A percentile compares a stretch with the other conserved stretches of the same genome.
Conservation (phyloP, 164 flowering plant species). For the Akebia trifoliata region DNA sequence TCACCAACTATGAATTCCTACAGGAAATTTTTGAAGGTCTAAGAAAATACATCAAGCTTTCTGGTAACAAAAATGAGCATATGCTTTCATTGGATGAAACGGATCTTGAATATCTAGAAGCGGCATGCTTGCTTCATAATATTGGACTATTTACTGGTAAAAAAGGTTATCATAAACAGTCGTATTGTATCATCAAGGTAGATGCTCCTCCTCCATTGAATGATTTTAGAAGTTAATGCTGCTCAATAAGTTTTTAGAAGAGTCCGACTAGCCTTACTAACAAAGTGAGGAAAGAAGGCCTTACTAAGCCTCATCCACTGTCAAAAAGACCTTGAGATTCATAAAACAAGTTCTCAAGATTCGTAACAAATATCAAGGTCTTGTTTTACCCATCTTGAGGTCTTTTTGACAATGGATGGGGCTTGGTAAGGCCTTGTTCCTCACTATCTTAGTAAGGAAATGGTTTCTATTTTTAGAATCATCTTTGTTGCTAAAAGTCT, state of each 20-base stretch:
- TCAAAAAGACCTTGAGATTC: no score
- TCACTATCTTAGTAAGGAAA: no score
- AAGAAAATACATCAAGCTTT: conserved; percentile 26
- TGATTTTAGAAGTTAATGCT: neutral
- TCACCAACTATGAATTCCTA: conserved; percentile 7
- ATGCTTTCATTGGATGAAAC: conserved; percentile 31
- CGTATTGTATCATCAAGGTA: conserved; percentile 56
- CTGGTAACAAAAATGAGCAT: conserved; percentile 14
- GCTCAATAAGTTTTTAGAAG: neutral
- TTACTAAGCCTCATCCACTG: no score
- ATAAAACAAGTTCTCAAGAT: no score
- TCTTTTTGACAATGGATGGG: no score
- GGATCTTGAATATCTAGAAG: conserved; percentile 76
- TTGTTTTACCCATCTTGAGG: no score
- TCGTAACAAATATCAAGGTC: no score
- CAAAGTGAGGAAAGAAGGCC: no score
- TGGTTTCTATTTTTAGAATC: neutral
- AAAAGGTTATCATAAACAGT: conserved; percentile 67
- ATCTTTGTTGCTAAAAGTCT: conserved; percentile 9
- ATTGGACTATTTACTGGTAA: conserved; percentile 50
- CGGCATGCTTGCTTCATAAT: conserved; percentile 73
- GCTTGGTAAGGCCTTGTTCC: no score
- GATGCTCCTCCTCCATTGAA: conserved; percentile 10
- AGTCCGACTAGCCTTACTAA: no score
- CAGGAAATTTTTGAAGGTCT: conserved; percentile 58